phyloP scores from a whole-genome alignment of 2,329 filamentous ascomycete species.

The Sphaerostilbella broomeana region DNA sequence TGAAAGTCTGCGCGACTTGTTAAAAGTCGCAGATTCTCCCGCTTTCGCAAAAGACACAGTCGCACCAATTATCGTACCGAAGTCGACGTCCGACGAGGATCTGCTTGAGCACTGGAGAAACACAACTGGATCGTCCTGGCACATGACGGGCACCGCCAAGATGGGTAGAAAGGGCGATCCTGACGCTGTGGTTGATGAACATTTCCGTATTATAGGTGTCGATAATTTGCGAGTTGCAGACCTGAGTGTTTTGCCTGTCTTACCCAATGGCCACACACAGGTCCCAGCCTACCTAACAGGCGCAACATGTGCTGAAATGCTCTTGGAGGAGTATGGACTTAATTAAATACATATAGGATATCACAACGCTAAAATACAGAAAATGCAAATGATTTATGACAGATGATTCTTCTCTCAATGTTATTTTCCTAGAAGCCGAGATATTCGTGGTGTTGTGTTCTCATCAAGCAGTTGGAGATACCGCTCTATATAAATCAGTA shows the following conservation, averaged over 20 bases:
- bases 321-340: no score
- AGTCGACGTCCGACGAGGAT: not conserved
- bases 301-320: no score
- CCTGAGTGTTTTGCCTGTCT: not conserved
- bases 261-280: no score
- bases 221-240: not conserved
- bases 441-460: conserved; percentile 4
- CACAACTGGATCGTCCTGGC: not conserved
- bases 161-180: not conserved
- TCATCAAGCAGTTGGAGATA: not conserved
- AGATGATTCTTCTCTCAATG: no score
- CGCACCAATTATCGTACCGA: not conserved
- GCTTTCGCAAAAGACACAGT: no score
- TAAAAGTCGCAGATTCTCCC: no score
- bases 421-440: no score
- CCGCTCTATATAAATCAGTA: not conserved
- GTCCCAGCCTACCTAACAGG: no score
- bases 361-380: no score
- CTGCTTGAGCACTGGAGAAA: not conserved
- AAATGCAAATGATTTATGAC: no score
- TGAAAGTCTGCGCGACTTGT: not conserved
- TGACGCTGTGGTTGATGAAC: not conserved
- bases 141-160: not conserved
- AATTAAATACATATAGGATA: no score
- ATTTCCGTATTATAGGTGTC: not conserved